phyloP scores from a whole-genome alignment of 176 grass and related monocot species.

The Poa pratensis region DNA sequence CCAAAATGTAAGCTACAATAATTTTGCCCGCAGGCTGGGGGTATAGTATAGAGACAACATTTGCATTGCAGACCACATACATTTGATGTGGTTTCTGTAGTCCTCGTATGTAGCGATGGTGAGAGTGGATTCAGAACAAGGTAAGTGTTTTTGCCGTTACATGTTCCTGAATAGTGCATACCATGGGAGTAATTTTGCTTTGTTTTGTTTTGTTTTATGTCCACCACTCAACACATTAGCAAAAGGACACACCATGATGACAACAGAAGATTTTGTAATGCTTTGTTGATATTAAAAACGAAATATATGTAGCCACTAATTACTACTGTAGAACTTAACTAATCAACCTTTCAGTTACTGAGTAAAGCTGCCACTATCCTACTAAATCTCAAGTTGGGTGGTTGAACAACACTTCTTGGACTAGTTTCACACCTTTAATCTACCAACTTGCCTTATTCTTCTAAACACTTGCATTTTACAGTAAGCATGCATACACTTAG shows the following conservation, averaged over 20 bases:
- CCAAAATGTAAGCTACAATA: background rate
- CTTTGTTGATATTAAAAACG: conserved; percentile 2
- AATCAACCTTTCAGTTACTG: background rate
- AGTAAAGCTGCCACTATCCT: background rate
- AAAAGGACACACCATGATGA: background rate
- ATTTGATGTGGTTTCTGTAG: background rate
- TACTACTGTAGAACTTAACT: background rate
- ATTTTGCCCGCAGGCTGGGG: too few species aligned
- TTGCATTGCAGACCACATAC: background rate
- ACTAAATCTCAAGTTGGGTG: conserved; percentile 11
- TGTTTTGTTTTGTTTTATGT: conserved; percentile 12
- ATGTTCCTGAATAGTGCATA: conserved; percentile 7
- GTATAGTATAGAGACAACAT: background rate
- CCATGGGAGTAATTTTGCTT: background rate
- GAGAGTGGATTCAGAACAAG: background rate
- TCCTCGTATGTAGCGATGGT: background rate
- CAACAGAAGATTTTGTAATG: background rate
- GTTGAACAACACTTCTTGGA: conserved; percentile 14
- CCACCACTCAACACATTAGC: background rate
- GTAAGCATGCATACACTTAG: background rate
- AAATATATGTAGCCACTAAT: background rate
- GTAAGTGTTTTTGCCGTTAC: background rate
- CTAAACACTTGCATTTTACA: background rate
- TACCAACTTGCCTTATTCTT: conserved; percentile 41
- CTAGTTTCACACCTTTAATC: background rate